Base-by-base conservation (phyloP, 2,329 filamentous ascomycete species). In the Botryosphaeria dothidea region DNA sequence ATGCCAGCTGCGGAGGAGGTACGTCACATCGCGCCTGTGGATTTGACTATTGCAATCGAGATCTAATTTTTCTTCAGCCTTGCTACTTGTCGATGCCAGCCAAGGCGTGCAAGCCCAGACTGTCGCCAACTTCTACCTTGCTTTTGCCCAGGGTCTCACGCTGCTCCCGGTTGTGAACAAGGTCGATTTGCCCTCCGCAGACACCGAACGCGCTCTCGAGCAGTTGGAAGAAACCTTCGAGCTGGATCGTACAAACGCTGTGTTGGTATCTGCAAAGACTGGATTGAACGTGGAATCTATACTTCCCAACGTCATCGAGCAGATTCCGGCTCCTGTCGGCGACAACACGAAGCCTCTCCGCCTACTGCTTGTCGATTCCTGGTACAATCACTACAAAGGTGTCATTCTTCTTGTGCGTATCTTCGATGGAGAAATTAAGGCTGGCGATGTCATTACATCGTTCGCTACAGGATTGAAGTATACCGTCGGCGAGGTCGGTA, bases 61-160 rank as follows among this genome's bases (percentile, higher is more conserved):
- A 43, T 48, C 67, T 71, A n/a, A 68, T 48, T 15, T 4, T 11
- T 41, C 3, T 25, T n/a, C 49, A 73, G 94, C 95, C 0, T 77
- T 99, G 66, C 84, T 99, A 61, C 86, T 99, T 1, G 94, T 99
- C 2, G 95, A 99, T 83, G 95, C 94, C 7, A 96, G 92, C 70
- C 95, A 99, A 79, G 95, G 95, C 51, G 89, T 99, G 2, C 95
- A 99, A 80, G 95, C 95, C 4, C 95, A 99, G 82, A 99, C 95
- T 0, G 95, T 99, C 8, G 95, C 95, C 67, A 99, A 99, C 78
- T 99, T 99, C 80, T 97, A 98, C 76, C 87, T 98, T 25, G 95
- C 95, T 7, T 99, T 99, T 78, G 89, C 94, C 1, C 92, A 98
- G 77, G 92, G 92, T 17, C 81, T 99, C 60, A 85, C 88, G 23